Base-by-base conservation (phyloP, 2,329 filamentous ascomycete species). In the Byssochlamys sp. region DNA sequence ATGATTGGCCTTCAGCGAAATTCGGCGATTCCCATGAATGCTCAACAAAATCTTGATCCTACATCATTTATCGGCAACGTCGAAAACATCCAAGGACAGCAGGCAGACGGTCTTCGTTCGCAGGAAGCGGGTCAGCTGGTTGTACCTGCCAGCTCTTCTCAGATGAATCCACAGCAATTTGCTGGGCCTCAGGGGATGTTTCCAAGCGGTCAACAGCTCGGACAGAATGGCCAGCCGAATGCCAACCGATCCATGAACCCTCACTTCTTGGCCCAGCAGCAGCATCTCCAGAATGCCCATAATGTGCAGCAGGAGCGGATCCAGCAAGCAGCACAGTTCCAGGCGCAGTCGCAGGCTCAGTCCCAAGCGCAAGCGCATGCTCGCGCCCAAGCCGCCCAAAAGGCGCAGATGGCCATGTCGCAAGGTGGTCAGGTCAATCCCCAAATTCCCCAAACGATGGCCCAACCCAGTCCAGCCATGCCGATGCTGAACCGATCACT, bases 81-180 rank as follows among this genome's bases (percentile, higher is more conserved):
- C 61, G 79, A 81, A 57, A 80, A 82, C 50, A 78, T 85, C 45
- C 76, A 83, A 57, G 80, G 79, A 28, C 83, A 85, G 63, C 84
- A 86, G 69, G 80, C 79, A 48, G 83, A 84, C 61, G 83, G 81
- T n/a, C 69, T 84, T 62, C 81, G 82, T 55, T 79, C 80, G 14
- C 81, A 84, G 64, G 81, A 85, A 68, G 80, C 80, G 53, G 84
- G 84, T 7, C 81, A 84, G 60, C 73, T 81, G 49, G 83, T 85
- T n/a, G 84, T 86, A 2, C 84, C 84, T 9, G 84, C 82, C 5
- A 86, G 82, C 68, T 82, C 80, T 64, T 81, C 81, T 55, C 76
- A 77, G 59, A 79, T 77, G 62, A 70, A 72, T 51, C 72, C 74
- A 52, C 66, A 68, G 24, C 70, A 70, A n/a, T 74, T 75, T 59